A percentile compares a stretch with the other conserved stretches of the same genome.
phyloP scores from a whole-genome alignment of 2,329 filamentous ascomycete species.

The Rachicladosporium sp. region DNA sequence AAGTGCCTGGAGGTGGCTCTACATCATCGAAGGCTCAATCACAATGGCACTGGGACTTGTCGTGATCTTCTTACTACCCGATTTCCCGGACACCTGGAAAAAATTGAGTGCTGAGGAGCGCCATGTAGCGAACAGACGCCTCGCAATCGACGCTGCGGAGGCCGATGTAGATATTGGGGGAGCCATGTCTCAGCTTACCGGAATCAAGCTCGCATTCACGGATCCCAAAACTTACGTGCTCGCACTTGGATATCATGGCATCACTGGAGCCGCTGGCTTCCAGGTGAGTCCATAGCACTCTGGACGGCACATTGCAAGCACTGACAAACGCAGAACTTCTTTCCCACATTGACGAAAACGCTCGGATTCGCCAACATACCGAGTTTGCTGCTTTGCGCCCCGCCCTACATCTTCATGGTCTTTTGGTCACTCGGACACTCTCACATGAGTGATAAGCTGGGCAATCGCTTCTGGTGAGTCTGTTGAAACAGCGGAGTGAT shows the following conservation, averaged over 20 bases:
- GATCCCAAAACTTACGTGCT: slow-evolving; percentile 40
- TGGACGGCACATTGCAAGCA: background rate
- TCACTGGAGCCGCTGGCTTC: slow-evolving; percentile 39
- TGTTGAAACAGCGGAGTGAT: too few relatives aligned
- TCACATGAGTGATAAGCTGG: slow-evolving; percentile 31
- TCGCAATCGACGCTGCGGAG: slow-evolving; percentile 40
- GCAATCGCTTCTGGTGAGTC: slow-evolving; percentile 33
- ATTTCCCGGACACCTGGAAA: slow-evolving; percentile 40
- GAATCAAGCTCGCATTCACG: slow-evolving; percentile 39
- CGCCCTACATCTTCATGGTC: slow-evolving; percentile 26
- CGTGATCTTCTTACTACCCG: slow-evolving; percentile 42
- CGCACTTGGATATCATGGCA: slow-evolving; percentile 33
- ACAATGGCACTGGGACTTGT: slow-evolving; percentile 41
- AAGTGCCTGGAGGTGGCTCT: slow-evolving; percentile 40
- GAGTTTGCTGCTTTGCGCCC: slow-evolving; percentile 32
- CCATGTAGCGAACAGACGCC: slow-evolving; percentile 37
- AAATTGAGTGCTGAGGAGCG: slow-evolving; percentile 42
- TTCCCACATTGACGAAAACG: slow-evolving; percentile 40
- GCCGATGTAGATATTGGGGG: slow-evolving; percentile 38
- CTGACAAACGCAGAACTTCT: slow-evolving; percentile 17
- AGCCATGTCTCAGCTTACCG: slow-evolving; percentile 36
- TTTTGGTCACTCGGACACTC: slow-evolving; percentile 33
- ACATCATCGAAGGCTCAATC: slow-evolving; percentile 44
- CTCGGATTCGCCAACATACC: slow-evolving; percentile 58
- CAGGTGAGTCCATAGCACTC: background rate